Conservation (phyloP, 176 grass and related monocot genomes). For the Poa pratensis region DNA sequence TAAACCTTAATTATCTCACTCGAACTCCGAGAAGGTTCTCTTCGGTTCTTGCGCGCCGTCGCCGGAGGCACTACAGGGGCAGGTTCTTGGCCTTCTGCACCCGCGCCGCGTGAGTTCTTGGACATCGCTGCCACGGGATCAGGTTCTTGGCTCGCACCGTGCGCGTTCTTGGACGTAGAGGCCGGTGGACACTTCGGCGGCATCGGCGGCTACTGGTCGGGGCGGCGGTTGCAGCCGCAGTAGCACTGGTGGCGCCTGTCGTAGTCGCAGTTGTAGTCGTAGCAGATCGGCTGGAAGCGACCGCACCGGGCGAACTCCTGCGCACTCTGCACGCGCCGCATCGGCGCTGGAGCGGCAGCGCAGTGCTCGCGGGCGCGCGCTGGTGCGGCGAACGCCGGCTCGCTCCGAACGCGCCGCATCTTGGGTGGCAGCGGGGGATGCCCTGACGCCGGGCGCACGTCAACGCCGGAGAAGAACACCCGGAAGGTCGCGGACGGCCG, state of each 20-base stretch:
- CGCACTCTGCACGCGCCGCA: slow-evolving; percentile 38
- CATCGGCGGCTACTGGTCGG: no score
- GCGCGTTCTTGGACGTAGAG: slow-evolving; percentile 17
- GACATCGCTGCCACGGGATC: not conserved
- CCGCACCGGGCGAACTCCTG: not conserved
- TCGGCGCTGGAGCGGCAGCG: not conserved
- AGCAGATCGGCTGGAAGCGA: not conserved
- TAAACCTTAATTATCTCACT: not conserved
- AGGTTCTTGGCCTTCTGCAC: not conserved
- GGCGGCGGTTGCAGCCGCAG: not conserved
- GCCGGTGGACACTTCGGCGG: not conserved
- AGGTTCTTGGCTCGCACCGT: not conserved
- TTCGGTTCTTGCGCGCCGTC: not conserved
- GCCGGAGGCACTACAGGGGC: not conserved
- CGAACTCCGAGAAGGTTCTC: slow-evolving; percentile 25
- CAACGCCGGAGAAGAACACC: slow-evolving; percentile 32
- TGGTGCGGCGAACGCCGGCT: not conserved
- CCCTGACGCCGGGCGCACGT: not conserved
- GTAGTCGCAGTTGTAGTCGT: slow-evolving; percentile 9
- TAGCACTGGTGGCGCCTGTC: not conserved
- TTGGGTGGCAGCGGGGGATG: not conserved
- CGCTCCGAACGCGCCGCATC: slow-evolving; percentile 44
- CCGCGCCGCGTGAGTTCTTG: not conserved
- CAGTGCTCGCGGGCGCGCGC: not conserved
- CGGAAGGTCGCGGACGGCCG: slow-evolving; percentile 29